Evolutionary conservation across 768 basidiomycete species (phyloP), one percentile per base, ranked within the genome.

Genomic region (Xerocomellus dryophilus): DNA sequence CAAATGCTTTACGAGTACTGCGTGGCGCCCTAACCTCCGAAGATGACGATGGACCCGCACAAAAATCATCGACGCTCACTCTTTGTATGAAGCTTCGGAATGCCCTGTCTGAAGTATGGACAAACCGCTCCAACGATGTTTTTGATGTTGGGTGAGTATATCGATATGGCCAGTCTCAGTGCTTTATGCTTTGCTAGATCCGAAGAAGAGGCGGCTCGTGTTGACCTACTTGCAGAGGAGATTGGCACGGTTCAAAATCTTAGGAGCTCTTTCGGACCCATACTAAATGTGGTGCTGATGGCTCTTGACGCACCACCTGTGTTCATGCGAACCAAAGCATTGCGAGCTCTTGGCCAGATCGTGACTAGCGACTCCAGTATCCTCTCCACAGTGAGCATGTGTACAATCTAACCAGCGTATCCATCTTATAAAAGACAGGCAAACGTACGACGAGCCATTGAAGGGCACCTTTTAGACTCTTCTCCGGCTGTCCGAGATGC

Each of bases 401-500:
- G 25, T 20, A 9, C 14, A 3, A 36, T 12, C 46, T 42, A 18
- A 18, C 6, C 8, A 11, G 7, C 17, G 39, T 29, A 45, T 47
- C 21, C 35, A 36, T 18, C 25, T 61, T 23, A 69, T 34, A 12
- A 18, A 25, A 38, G 27, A 31, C 57, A 94, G 90, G 64, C 80
- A 3, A 88, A 84, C 58, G 93, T 98, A 35, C 85, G 92, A 32
- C 79, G 81, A 43, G 85, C 90, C 2, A 92, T 99, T 59, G 93
- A 98, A 70, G 85, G 83, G 34, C 92, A 97, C 65, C 79, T 99
- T 14, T 76, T 90, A 2, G 97, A 99, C 61, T 88, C 81, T 58
- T 98, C 97, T 1, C 88, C 97, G 1, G 89, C 90, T 17, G 97
- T 99, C 7, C 89, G 97, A 11, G 97, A 99, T 67, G 93, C 94